phyloP scores from a whole-genome alignment of 169 alveolate species.

The Plasmodium chabaudi region DNA sequence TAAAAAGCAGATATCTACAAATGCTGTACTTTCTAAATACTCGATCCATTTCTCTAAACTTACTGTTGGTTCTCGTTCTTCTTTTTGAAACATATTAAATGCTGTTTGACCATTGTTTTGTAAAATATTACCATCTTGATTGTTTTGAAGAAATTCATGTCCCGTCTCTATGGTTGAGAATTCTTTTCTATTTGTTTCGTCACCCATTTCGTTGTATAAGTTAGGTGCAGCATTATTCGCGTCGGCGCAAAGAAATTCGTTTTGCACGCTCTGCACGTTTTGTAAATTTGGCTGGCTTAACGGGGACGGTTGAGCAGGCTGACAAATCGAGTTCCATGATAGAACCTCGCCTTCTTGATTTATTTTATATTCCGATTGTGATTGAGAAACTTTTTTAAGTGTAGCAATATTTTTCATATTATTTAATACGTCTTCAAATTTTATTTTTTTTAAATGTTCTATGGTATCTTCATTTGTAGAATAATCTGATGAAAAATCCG shows the following conservation, averaged over 20 bases:
- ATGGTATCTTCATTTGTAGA: constrained; percentile 17
- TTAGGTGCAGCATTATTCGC: neutral
- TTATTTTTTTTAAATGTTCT: constrained; percentile 36
- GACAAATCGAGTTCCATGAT: neutral
- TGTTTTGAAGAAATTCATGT: neutral
- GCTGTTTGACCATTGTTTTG: neutral
- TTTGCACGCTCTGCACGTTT: neutral
- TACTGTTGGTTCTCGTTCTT: constrained; percentile 48
- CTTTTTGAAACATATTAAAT: constrained; percentile 43
- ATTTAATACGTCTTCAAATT: constrained; percentile 57
- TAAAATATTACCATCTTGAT: neutral
- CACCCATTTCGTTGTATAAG: neutral
- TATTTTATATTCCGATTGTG: too few species aligned
- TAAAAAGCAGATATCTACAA: constrained; percentile 55
- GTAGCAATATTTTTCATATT: constrained; percentile 58
- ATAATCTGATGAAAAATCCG: constrained; percentile 17
- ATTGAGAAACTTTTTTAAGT: neutral
- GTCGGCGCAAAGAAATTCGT: neutral
- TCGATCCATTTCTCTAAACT: constrained; percentile 46
- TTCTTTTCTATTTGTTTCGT: neutral
- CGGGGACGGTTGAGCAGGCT: neutral
- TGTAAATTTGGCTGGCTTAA: neutral
- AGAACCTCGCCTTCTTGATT: neutral
- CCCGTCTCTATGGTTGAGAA: neutral
- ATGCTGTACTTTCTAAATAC: constrained; percentile 32